Evolutionary conservation across 2,329 filamentous ascomycete genomes (phyloP).

Genomic region (Aspergillus sp.): DNA sequence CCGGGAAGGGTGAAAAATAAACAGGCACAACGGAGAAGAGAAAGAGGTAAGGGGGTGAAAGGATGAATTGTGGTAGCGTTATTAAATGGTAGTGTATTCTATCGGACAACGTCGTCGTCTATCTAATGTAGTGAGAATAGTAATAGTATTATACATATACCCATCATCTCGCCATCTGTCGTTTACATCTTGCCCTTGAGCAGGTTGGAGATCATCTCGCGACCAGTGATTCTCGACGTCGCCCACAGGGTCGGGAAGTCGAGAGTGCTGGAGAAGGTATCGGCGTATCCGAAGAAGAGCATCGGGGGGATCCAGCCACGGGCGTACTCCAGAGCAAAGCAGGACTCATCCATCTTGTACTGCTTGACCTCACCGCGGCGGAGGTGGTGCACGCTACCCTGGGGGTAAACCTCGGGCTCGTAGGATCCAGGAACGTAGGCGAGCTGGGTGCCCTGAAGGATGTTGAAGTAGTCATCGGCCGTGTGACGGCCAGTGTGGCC

Average conservation of each 20-base stretch:
- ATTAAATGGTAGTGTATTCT: background rate
- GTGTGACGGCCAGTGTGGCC: slow-evolving; percentile 87
- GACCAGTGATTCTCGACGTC: slow-evolving; percentile 71
- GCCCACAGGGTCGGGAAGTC: slow-evolving; percentile 83
- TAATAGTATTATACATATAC: background rate
- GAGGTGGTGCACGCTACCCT: slow-evolving; percentile 42
- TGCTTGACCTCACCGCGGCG: slow-evolving; percentile 70
- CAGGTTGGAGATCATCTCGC: slow-evolving; percentile 76
- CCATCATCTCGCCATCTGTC: background rate
- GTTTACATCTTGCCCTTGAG: slow-evolving; percentile 68
- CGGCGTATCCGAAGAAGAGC: slow-evolving; percentile 86
- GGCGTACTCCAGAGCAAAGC: slow-evolving; percentile 45
- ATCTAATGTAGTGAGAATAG: background rate
- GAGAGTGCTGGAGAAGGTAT: slow-evolving; percentile 76
- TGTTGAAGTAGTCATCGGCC: slow-evolving; percentile 93
- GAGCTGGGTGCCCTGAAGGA: slow-evolving; percentile 58
- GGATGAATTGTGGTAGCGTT: background rate
- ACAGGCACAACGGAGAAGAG: background rate
- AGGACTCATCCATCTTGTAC: slow-evolving; percentile 56
- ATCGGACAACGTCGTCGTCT: background rate
- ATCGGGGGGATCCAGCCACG: slow-evolving; percentile 87
- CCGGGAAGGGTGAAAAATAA: background rate
- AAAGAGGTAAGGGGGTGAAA: too few species aligned
- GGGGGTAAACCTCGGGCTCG: slow-evolving; percentile 42
- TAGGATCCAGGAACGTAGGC: slow-evolving; percentile 42